A percentile compares a stretch with the other conserved stretches of the same genome.
Conservation (phyloP, 306 rosid genomes). For the Rosa lucieae region DNA sequence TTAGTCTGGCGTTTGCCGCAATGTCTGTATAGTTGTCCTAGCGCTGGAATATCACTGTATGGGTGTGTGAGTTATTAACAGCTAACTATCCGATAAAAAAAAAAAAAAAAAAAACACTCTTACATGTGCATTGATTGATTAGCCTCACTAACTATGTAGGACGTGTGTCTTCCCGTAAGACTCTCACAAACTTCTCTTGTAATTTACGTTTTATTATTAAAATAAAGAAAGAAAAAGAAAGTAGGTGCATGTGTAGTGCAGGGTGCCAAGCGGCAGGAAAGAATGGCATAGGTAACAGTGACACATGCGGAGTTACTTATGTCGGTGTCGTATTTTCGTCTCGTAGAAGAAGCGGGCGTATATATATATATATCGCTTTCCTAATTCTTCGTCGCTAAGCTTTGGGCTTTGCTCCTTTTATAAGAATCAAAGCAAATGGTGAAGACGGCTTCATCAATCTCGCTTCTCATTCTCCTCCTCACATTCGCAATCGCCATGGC, state of each 20-base stretch:
- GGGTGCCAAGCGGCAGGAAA: not conserved
- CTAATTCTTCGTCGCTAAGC: not conserved
- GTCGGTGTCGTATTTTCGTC: not conserved
- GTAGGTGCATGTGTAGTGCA: not conserved
- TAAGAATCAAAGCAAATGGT: slow-evolving; percentile 1
- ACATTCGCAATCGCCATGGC: slow-evolving; percentile 42
- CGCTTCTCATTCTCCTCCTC: slow-evolving; percentile 12
- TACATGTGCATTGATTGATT: too few species aligned
- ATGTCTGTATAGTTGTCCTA: too few species aligned
- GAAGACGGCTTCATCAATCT: not conserved
- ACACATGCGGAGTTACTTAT: not conserved
- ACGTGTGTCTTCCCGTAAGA: too few species aligned
- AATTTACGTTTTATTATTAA: too few species aligned
- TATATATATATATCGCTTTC: not conserved
- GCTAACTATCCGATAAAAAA: too few species aligned
- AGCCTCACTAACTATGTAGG: too few species aligned
- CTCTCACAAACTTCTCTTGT: too few species aligned
- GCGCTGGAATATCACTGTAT: too few species aligned
- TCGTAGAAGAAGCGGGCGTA: not conserved
- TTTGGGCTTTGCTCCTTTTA: not conserved
- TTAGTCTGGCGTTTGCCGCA: too few species aligned
- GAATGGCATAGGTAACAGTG: not conserved
- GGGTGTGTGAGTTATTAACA: too few species aligned
- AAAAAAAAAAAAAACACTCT: too few species aligned
- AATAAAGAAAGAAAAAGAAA: too few species aligned